These are phyloP conservation scores for Lactifluus volemus DNA, from an alignment of 768 basidiomycete genomes.

Conservation along the genomic window DNA sequence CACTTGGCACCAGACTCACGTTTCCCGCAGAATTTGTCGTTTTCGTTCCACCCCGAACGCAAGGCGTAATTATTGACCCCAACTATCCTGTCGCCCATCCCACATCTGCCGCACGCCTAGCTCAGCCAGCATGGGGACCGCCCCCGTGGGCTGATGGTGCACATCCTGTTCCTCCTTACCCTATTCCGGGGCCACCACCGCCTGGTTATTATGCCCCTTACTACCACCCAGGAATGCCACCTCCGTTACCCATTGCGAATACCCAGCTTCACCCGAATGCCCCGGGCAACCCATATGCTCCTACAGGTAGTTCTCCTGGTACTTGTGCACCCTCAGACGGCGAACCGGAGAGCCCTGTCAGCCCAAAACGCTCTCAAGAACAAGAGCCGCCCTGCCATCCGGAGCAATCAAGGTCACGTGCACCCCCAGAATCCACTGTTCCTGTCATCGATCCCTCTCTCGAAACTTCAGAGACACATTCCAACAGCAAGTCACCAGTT, in stretches of 20 bases:
- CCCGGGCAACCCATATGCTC: background rate
- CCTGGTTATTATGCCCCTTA: conserved; percentile 14
- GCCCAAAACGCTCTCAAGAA: conserved; percentile 9
- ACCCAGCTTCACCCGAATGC: conserved; percentile 4
- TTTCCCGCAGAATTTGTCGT: conserved; percentile 4
- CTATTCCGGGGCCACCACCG: conserved; percentile 12
- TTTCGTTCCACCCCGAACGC: conserved; percentile 25
- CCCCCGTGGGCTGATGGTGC: conserved; percentile 33
- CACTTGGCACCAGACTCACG: background rate
- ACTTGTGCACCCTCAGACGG: conserved; percentile 2
- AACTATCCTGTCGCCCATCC: conserved; percentile 41
- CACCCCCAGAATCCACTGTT: conserved; percentile 5
- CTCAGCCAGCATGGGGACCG: conserved; percentile 27
- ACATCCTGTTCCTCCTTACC: conserved; percentile 16
- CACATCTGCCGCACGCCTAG: conserved; percentile 42
- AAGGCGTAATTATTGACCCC: conserved; percentile 35
- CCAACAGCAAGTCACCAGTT: conserved; percentile 8
- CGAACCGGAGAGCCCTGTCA: background rate
- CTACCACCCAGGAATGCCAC: conserved; percentile 19
- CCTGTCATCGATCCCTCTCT: conserved; percentile 34
- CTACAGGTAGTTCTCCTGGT: background rate
- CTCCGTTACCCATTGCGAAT: conserved; percentile 22
- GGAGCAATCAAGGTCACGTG: conserved; percentile 2
- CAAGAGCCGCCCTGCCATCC: background rate
- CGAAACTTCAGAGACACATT: conserved; percentile 22